Evolutionary conservation across 1,284 basidiomycete species (phyloP).

Genomic region (Stereum hirsutum): DNA sequence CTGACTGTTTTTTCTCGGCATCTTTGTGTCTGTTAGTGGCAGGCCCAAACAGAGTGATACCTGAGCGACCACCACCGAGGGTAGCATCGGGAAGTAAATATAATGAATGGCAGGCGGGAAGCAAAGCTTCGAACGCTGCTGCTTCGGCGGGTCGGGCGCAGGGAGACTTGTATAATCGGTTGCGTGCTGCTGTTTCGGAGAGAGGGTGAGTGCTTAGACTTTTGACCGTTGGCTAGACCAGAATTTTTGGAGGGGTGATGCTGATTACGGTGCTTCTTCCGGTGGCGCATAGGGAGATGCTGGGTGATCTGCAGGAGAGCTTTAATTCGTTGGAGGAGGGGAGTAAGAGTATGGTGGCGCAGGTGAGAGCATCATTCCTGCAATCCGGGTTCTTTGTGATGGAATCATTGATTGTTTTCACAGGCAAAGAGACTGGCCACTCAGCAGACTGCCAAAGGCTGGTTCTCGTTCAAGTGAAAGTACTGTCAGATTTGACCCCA

Average conservation of each 20-base stretch:
- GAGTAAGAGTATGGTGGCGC: conserved; percentile 53
- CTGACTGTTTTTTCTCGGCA: neutral
- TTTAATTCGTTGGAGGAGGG: conserved; percentile 55
- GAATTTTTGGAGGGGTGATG: no score
- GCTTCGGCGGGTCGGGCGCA: conserved; percentile 9
- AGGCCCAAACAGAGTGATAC: conserved; percentile 48
- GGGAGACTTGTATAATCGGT: conserved; percentile 25
- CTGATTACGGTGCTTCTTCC: neutral
- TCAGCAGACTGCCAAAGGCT: conserved; percentile 50
- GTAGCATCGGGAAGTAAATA: conserved; percentile 7
- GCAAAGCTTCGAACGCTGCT: neutral
- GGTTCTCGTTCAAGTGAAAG: conserved; percentile 41
- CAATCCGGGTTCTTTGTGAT: neutral
- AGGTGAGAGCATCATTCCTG: conserved; percentile 29
- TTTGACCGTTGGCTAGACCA: neutral
- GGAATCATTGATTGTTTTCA: neutral
- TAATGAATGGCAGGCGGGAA: conserved; percentile 7
- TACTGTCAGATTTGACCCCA: no score
- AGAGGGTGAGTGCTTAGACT: conserved; percentile 51
- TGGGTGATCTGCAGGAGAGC: conserved; percentile 49
- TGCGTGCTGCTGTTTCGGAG: conserved; percentile 49
- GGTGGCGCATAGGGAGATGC: conserved; percentile 34
- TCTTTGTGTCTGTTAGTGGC: conserved; percentile 33
- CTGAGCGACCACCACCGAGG: conserved; percentile 17
- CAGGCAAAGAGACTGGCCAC: conserved; percentile 55